Conservation (phyloP, 441 rosid species). For the Gossypium gossypioides region DNA sequence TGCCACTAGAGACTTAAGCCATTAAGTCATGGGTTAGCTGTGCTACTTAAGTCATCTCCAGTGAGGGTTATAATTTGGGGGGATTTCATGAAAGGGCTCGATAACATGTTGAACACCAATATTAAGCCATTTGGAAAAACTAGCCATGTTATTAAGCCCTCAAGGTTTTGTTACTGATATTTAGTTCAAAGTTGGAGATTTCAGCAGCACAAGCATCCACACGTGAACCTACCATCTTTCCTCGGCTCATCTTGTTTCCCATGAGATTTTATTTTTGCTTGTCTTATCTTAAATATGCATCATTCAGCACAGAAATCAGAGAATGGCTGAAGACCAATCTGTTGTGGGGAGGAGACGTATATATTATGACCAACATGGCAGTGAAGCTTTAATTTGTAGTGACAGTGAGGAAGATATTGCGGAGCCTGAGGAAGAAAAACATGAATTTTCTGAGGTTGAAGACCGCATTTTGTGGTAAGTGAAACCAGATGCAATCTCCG, state of each 20-base stretch:
- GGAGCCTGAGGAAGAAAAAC: constrained; percentile 57
- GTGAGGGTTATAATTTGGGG: neutral
- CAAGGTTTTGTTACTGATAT: neutral
- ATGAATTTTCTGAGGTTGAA: constrained; percentile 47
- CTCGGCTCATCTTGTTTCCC: constrained; percentile 2
- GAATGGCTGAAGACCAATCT: constrained; percentile 79
- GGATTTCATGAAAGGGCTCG: neutral
- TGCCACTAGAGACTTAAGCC: neutral
- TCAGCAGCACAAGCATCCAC: neutral
- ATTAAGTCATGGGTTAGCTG: neutral
- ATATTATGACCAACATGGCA: constrained; percentile 69
- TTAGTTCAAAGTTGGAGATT: neutral
- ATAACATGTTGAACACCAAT: neutral
- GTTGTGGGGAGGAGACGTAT: constrained; percentile 78
- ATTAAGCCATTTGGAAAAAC: neutral
- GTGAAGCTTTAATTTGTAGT: constrained; percentile 76
- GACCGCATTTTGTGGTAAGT: constrained; percentile 67
- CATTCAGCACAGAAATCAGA: constrained; percentile 59
- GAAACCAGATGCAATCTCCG: constrained; percentile 1
- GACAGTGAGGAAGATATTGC: constrained; percentile 57
- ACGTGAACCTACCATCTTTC: neutral
- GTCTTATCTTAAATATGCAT: constrained; percentile 28
- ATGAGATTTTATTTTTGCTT: constrained; percentile 19
- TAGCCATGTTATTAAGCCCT: neutral
- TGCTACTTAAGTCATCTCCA: neutral